Evolutionary conservation across 2,329 filamentous ascomycete genomes (phyloP).

Genomic region (Aureobasidium sp.): DNA sequence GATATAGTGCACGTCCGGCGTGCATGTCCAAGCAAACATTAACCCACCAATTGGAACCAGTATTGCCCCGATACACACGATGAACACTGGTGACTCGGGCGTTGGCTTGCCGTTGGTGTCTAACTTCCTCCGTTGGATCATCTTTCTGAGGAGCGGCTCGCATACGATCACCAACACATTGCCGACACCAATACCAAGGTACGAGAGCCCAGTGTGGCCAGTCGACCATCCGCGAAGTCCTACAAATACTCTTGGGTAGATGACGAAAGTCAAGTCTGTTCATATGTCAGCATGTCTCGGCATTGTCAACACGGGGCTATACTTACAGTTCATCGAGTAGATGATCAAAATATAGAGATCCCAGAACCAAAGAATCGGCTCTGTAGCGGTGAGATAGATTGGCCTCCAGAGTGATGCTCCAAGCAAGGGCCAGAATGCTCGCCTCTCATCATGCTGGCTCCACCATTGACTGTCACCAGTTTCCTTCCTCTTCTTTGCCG

Average conservation of each 20-base stretch:
- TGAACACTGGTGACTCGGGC: slow-evolving; percentile 31
- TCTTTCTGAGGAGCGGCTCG: neutral
- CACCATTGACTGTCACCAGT: slow-evolving; percentile 62
- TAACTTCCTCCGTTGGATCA: slow-evolving; percentile 32
- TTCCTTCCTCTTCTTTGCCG: slow-evolving; percentile 52
- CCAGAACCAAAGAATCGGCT: slow-evolving; percentile 41
- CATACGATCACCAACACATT: slow-evolving; percentile 35
- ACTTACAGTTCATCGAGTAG: slow-evolving; percentile 39
- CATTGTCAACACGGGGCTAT: slow-evolving; percentile 13
- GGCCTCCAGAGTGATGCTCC: slow-evolving; percentile 34
- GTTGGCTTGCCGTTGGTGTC: slow-evolving; percentile 36
- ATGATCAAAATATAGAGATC: slow-evolving; percentile 42
- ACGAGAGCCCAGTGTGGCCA: slow-evolving; percentile 40
- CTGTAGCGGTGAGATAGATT: slow-evolving; percentile 34
- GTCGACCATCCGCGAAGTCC: slow-evolving; percentile 40
- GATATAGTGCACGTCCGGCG: slow-evolving; percentile 2
- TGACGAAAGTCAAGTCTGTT: slow-evolving; percentile 31
- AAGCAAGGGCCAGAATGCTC: slow-evolving; percentile 31
- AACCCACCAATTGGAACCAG: slow-evolving; percentile 44
- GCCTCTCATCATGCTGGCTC: slow-evolving; percentile 64
- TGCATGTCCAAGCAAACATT: slow-evolving; percentile 34
- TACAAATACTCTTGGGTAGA: slow-evolving; percentile 45
- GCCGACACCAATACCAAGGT: slow-evolving; percentile 40
- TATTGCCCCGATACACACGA: slow-evolving; percentile 44
- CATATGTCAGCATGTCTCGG: neutral